Percentiles rank a stretch among this genome's conserved stretches.
These are phyloP conservation scores for Fusarium ramigenum DNA, from an alignment of 2,329 filamentous ascomycete genomes.

Conservation along the genomic window DNA sequence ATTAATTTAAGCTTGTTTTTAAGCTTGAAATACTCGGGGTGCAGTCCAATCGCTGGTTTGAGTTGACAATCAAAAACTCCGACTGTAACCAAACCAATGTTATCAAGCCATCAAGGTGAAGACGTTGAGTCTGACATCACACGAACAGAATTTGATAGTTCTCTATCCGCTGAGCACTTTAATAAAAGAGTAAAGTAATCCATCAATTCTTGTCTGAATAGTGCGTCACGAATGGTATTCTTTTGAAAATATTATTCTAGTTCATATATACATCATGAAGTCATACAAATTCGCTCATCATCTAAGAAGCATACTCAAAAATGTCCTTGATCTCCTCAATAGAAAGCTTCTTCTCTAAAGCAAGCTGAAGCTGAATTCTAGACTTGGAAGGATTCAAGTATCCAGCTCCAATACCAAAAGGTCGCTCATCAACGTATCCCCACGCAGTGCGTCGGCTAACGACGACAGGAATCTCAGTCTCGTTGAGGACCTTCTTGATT, in stretches of 20 bases:
- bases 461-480: constrained; percentile 56
- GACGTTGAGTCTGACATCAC: too few species aligned
- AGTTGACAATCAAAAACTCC: too few species aligned
- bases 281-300: neutral
- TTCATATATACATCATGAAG: neutral
- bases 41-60: too few species aligned
- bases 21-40: neutral
- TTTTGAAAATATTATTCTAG: neutral
- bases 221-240: fast-evolving
- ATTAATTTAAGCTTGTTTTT: neutral
- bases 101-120: too few species aligned
- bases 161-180: too few species aligned
- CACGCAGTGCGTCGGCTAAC: constrained; percentile 59
- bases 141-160: fast-evolving
- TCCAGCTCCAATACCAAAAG: constrained; percentile 54
- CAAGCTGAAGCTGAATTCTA: constrained; percentile 59
- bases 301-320: constrained; percentile 10
- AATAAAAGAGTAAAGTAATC: fast-evolving
- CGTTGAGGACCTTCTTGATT: constrained; percentile 54
- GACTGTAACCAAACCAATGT: too few species aligned
- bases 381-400: constrained; percentile 65
- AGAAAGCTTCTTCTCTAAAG: constrained; percentile 36
- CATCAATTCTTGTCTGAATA: neutral
- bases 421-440: constrained; percentile 55
- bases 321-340: constrained; percentile 25